Conservation (phyloP, 441 rosid species). For the Populus hybrid region DNA sequence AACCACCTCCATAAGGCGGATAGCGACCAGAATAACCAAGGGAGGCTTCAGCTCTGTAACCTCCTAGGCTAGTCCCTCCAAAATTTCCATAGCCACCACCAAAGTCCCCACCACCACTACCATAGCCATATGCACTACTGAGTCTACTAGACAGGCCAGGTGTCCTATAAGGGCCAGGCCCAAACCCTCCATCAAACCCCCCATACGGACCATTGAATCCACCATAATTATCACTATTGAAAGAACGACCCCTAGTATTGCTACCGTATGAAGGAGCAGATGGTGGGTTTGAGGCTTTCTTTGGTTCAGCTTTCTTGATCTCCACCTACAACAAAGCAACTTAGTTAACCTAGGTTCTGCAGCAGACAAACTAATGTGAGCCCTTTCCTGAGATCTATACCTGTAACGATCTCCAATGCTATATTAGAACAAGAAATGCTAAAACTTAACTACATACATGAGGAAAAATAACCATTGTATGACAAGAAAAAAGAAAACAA, state of each 20-base stretch:
- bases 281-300: slow-evolving; percentile 93
- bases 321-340: slow-evolving; percentile 99
- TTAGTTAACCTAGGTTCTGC: slow-evolving; percentile 82
- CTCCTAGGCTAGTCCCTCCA: slow-evolving; percentile 69
- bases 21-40: slow-evolving; percentile 87
- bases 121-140: slow-evolving; percentile 65
- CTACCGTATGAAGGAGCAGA: slow-evolving; percentile 74
- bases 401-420: slow-evolving; percentile 39
- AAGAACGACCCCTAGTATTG: slow-evolving; percentile 83
- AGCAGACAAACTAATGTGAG: slow-evolving; percentile 42
- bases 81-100: slow-evolving; percentile 63
- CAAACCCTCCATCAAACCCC: slow-evolving; percentile 71
- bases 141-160: slow-evolving; percentile 56
- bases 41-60: slow-evolving; percentile 79
- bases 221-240: slow-evolving; percentile 60
- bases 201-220: slow-evolving; percentile 76
- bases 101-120: slow-evolving; percentile 56
- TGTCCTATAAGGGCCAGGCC: slow-evolving; percentile 17
- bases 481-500: neutral
- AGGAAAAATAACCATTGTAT: neutral
- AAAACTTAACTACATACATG: slow-evolving; percentile 4
- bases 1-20: slow-evolving; percentile 71
- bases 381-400: slow-evolving; percentile 42
- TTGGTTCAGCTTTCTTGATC: slow-evolving; percentile 99
- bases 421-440: slow-evolving; percentile 21